Conservation (phyloP, 495 filamentous ascomycete species). For the Pseudoneurospora amorphoporcata region DNA sequence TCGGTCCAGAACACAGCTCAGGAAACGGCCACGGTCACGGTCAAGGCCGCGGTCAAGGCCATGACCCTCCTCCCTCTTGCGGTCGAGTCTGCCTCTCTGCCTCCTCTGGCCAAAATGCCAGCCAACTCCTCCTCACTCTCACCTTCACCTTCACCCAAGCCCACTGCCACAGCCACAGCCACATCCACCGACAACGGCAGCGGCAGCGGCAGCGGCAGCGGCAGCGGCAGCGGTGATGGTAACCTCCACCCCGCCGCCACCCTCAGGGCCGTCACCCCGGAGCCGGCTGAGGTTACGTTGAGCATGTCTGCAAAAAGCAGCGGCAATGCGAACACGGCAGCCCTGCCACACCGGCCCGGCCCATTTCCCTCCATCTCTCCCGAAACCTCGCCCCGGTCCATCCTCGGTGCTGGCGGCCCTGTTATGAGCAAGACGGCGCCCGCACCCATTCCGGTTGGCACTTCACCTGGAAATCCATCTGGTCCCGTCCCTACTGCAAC, state of each 20-base stretch:
- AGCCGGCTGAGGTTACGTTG: slow-evolving; percentile 27
- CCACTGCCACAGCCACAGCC: background rate
- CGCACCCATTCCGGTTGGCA: background rate
- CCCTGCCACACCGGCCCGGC: slow-evolving; percentile 18
- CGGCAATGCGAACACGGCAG: slow-evolving; percentile 8
- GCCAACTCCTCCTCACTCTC: slow-evolving; percentile 7
- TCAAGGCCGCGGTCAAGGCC: background rate
- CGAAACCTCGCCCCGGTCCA: slow-evolving; percentile 35
- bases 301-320: slow-evolving; percentile 8
- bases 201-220: background rate
- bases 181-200: background rate
- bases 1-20: background rate
- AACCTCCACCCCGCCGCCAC: slow-evolving; percentile 21
- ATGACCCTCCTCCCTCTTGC: background rate
- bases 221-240: background rate
- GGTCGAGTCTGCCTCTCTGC: background rate
- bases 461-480: background rate
- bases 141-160: slow-evolving; percentile 35
- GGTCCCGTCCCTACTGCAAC: background rate
- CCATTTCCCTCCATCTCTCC: slow-evolving; percentile 26
- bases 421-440: background rate
- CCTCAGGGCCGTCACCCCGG: slow-evolving; percentile 46
- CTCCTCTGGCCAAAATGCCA: background rate
- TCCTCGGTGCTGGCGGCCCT: slow-evolving; percentile 20
- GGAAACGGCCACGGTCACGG: background rate